Evolutionary conservation across 257 asterid species (phyloP).

Genomic region (Phtheirospermum japonicum): DNA sequence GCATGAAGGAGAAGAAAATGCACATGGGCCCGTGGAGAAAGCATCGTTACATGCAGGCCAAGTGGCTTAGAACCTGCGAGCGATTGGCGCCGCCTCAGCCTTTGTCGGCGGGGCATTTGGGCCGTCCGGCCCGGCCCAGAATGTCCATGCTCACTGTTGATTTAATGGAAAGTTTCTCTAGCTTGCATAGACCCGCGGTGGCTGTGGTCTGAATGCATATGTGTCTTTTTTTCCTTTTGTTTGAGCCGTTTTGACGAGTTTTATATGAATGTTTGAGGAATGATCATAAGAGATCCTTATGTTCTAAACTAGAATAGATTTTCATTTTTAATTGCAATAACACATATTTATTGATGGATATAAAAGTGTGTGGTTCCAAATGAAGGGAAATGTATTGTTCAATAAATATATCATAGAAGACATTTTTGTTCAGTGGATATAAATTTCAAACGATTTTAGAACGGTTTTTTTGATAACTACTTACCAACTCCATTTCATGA

Average conservation of each 20-base stretch:
- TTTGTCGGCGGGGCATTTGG: constrained; percentile 32
- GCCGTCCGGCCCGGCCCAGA: constrained; percentile 46
- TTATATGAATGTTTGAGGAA: constrained; percentile 15
- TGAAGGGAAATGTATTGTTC: no score
- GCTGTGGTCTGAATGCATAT: constrained; percentile 52
- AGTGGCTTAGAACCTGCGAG: constrained; percentile 64
- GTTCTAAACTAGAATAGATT: no score
- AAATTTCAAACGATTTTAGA: no score
- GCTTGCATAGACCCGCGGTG: constrained; percentile 48
- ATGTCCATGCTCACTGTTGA: constrained; percentile 68
- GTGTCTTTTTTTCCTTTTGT: neutral
- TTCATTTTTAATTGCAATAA: no score
- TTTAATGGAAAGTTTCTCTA: constrained; percentile 52
- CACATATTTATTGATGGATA: no score
- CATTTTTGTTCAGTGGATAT: no score
- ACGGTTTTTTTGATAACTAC: no score
- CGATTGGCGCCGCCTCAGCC: constrained; percentile 36
- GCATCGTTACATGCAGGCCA: constrained; percentile 88
- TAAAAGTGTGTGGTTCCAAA: no score
- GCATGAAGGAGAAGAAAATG: constrained; percentile 88
- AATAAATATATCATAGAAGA: no score
- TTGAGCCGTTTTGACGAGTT: constrained; percentile 10
- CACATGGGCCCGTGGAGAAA: constrained; percentile 96
- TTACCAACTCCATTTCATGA: no score
- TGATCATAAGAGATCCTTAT: no score